Evolutionary conservation across 2,329 filamentous ascomycete species (phyloP).

Genomic region (Fusarium agapanthi): DNA sequence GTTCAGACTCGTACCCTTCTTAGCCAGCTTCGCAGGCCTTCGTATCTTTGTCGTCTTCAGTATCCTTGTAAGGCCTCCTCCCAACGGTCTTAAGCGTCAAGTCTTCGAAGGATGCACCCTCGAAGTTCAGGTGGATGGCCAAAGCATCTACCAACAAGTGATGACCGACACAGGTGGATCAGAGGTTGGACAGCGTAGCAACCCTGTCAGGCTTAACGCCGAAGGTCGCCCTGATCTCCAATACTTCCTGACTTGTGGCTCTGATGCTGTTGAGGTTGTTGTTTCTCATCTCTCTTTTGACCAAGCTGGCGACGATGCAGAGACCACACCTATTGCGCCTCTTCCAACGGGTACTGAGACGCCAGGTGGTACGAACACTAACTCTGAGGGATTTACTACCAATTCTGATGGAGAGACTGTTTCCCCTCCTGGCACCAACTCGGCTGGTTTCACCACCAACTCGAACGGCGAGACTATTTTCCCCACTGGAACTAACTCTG

Average conservation of each 20-base stretch:
- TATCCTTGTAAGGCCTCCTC: not conserved
- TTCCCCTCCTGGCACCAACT: not conserved
- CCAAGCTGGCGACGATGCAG: conserved; percentile 44
- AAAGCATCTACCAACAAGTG: not conserved
- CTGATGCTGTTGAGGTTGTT: not conserved
- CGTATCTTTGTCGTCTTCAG: conserved; percentile 4
- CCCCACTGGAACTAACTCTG: not conserved
- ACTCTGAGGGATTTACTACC: not conserved
- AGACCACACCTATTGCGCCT: conserved; percentile 1
- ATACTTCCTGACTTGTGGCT: not conserved
- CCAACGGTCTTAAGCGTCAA: not conserved
- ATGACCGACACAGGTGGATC: not conserved
- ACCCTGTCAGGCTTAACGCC: not conserved
- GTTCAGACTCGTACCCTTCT: not conserved
- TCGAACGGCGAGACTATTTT: fast-evolving
- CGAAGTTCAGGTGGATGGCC: not conserved
- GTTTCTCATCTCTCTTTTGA: not conserved
- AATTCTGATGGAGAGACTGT: not conserved
- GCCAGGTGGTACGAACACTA: not conserved
- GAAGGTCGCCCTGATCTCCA: not conserved
- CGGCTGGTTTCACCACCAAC: not conserved
- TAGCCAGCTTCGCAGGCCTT: not conserved
- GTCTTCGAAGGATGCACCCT: not conserved
- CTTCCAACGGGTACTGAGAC: not conserved
- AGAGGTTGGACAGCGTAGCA: not conserved